Evolutionary conservation across 1,284 basidiomycete genomes (phyloP), one percentile per base, ranked within the genome.

Genomic region (Meira miltonrushii): DNA sequence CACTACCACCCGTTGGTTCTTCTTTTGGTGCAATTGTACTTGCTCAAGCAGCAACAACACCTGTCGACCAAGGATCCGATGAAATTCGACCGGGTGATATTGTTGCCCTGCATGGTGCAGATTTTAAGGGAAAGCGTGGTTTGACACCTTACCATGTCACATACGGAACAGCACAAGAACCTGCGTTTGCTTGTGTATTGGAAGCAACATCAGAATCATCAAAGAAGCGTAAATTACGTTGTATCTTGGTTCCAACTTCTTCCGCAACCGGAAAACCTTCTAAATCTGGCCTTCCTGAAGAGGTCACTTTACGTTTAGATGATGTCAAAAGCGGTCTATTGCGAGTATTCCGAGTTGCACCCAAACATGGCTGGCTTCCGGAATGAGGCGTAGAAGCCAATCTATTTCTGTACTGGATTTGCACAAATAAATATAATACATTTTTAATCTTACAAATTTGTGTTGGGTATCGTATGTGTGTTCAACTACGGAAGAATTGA

Each of bases 71-170:
- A 39, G 50, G 28, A 21, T 81, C 82, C 43, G 88, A 87, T 71
- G 90, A 92, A 55, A 88, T 91, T 58, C 83, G 90, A 81, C 87
- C 90, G 0, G 92, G 92, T 1, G 92, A 95, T 79, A 80, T 95
- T 5, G 82, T 91, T 43, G 83, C 85, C 54, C 79, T 93, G 66
- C 80, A 83, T 57, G 88, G 90, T 56, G 89, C 88, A 55, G 87
- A 85, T 75, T 82, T 96, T 71, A 92, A 91, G 77, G 92, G 92
- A 0, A 88, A 91, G 74, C 93, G 91, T 78, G 81, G 81, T 0
- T 77, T 94, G 54, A 84, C 87, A 52, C 81, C 83, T 50, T 93
- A 94, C 75, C 83, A 81, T 80, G 81, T 74, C 82, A 85, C 80
- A 4, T 84, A 86, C 2, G 83, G 82, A 2, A 84, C 82, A n/a